Evolutionary conservation across 73 alveolate genomes (phyloP).

Genomic region (Paramecium tetraurelia): DNA sequence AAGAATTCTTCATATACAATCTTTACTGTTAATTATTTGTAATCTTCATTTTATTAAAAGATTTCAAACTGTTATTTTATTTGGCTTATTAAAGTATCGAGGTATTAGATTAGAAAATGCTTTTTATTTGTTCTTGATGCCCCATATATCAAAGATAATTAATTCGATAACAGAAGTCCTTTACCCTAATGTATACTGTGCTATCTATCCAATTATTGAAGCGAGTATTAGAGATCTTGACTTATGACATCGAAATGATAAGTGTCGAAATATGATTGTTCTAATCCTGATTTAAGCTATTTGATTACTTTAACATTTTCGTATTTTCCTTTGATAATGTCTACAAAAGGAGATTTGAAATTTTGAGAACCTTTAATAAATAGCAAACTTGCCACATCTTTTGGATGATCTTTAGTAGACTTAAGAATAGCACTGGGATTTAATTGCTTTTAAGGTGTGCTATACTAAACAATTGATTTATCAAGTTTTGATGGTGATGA

Average conservation of each 20-base stretch:
- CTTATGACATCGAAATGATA: background rate
- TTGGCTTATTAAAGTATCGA: background rate
- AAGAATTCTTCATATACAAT: background rate
- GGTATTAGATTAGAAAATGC: background rate
- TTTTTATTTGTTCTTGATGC: conserved; percentile 5
- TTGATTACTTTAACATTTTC: conserved; percentile 38
- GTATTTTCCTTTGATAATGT: background rate
- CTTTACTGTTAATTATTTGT: background rate
- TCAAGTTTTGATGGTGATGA: background rate
- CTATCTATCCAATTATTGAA: background rate
- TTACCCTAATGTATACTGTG: conserved; percentile 31
- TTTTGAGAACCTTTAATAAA: background rate
- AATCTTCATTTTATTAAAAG: background rate
- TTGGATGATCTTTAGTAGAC: background rate
- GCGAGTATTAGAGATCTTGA: background rate
- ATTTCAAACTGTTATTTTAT: background rate
- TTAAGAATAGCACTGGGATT: conserved; percentile 39
- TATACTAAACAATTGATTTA: background rate
- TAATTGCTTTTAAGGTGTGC: background rate
- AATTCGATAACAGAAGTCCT: background rate
- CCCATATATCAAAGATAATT: conserved; percentile 18
- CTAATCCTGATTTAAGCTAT: conserved; percentile 13
- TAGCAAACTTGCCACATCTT: background rate
- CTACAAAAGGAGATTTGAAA: conserved; percentile 12
- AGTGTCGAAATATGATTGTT: background rate